Evolutionary conservation across 768 basidiomycete species (phyloP).

Genomic region (Boletus rubroflammeus): DNA sequence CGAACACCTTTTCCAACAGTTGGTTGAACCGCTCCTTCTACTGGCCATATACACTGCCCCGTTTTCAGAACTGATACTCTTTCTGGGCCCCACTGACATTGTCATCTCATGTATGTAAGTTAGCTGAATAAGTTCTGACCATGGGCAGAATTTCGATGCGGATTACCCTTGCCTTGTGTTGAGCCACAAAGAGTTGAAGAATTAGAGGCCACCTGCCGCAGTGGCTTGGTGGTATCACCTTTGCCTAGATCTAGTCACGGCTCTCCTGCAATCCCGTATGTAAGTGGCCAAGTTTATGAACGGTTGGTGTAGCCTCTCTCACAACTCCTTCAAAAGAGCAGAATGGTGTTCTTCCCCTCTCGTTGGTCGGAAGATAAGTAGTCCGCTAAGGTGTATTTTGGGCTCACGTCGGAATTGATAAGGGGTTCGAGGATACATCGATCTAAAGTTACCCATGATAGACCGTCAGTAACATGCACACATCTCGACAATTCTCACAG

Average conservation of each 20-base stretch:
- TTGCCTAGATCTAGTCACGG: background rate
- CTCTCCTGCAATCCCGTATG: background rate
- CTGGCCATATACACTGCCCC: constrained; percentile 62
- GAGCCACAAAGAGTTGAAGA: too few relatives aligned
- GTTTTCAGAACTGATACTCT: constrained; percentile 53
- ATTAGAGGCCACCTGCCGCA: too few relatives aligned
- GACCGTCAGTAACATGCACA: background rate
- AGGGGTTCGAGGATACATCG: background rate
- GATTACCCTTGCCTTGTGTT: too few relatives aligned
- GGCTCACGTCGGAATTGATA: background rate
- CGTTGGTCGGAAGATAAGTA: background rate
- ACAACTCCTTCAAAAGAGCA: background rate
- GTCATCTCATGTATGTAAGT: too few relatives aligned
- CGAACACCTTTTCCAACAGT: constrained; percentile 53
- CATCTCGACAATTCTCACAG: background rate
- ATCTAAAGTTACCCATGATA: constrained; percentile 3
- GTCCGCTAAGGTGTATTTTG: background rate
- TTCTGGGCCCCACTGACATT: too few relatives aligned
- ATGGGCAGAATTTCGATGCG: too few relatives aligned
- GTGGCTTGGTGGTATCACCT: background rate
- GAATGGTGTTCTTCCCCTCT: background rate
- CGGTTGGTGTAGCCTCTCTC: background rate
- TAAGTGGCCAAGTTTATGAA: background rate
- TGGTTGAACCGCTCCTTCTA: too few relatives aligned
- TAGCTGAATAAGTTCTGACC: too few relatives aligned